Base-by-base conservation (phyloP, 495 filamentous ascomycete genomes). In the Pyrenopolyporus hunteri region DNA sequence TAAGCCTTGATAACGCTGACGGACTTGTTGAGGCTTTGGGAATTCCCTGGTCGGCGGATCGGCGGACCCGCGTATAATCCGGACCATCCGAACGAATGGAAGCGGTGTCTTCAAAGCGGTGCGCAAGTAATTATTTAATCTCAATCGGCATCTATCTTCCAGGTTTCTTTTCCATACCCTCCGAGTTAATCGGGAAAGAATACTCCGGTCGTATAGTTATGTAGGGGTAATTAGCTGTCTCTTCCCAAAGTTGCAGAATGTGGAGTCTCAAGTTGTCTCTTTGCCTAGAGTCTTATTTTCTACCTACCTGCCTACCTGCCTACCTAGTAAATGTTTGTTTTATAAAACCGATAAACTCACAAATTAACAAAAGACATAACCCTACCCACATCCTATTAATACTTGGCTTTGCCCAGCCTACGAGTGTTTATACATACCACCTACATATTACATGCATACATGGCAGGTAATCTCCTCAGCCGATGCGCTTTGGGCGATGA, bases 71-170 rank as follows among this genome's bases (percentile, higher is more conserved):
- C 44, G 28, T 8, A n/a, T 28, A 20, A 16, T 40, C 43, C 51
- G 59, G 37, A 37, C 28, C 36, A 48, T 46, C 59, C 59, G 59
- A 57, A 22, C 16, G 55, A 50, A 59, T 11, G n/a, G n/a, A 42
- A 22, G 37, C 37, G 37, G 19, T 42, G 3, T 42, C 19, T 23
- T 23, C n/a, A n/a, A n/a, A n/a, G n/a, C n/a, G n/a, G n/a, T n/a
- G n/a, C n/a, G n/a, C n/a, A n/a, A n/a, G n/a, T n/a, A n/a, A n/a
- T n/a, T n/a, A n/a, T n/a, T n/a, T n/a, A n/a, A n/a, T n/a, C n/a
- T n/a, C n/a, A 42, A 42, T 42, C 37, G 37, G 37, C 23, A 42
- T 22, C 8, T 42, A 42, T 42, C 37, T 42, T 23, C 19, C 7
- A 36, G n/a, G n/a, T 39, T 22, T 6, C 13, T 22, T 8, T 42